These are phyloP conservation scores for Capsella rubella DNA, from an alignment of 441 rosid species.

Conservation along the genomic window DNA sequence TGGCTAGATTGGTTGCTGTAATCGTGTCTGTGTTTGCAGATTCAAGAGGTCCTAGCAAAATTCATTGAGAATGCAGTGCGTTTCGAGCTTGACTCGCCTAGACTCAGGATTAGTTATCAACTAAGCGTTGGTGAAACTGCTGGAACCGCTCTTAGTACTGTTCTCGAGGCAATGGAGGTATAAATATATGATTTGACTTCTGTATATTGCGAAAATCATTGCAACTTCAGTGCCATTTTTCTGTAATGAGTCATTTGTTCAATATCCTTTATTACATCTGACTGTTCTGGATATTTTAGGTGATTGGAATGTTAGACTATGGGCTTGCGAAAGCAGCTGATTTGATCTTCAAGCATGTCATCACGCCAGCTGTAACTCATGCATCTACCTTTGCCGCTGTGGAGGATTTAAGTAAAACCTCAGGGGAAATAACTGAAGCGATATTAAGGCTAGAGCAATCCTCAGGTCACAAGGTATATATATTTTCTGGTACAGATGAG, in stretches of 20 bases:
- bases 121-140: slow-evolving; percentile 55
- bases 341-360: slow-evolving; percentile 75
- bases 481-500: slow-evolving; percentile 10
- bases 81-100: slow-evolving; percentile 63
- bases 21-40: slow-evolving; percentile 81
- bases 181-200: slow-evolving; percentile 41
- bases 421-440: slow-evolving; percentile 59
- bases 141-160: slow-evolving; percentile 60
- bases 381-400: slow-evolving; percentile 57
- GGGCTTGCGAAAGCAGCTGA: slow-evolving; percentile 95
- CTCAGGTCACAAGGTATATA: slow-evolving; percentile 60
- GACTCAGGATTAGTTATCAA: slow-evolving; percentile 61
- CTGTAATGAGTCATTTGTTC: neutral
- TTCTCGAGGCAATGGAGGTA: slow-evolving; percentile 90
- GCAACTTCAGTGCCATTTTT: neutral
- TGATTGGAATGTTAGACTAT: slow-evolving; percentile 80
- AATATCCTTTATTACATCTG: slow-evolving; percentile 6
- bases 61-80: slow-evolving; percentile 76
- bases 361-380: slow-evolving; percentile 71
- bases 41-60: slow-evolving; percentile 83
- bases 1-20: slow-evolving; percentile 37
- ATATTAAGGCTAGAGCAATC: slow-evolving; percentile 61
- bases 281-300: slow-evolving; percentile 58
- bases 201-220: neutral
- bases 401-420: slow-evolving; percentile 58